Base-by-base conservation (phyloP, 352 stramenopile species). In the Pythium aphanidermatum region DNA sequence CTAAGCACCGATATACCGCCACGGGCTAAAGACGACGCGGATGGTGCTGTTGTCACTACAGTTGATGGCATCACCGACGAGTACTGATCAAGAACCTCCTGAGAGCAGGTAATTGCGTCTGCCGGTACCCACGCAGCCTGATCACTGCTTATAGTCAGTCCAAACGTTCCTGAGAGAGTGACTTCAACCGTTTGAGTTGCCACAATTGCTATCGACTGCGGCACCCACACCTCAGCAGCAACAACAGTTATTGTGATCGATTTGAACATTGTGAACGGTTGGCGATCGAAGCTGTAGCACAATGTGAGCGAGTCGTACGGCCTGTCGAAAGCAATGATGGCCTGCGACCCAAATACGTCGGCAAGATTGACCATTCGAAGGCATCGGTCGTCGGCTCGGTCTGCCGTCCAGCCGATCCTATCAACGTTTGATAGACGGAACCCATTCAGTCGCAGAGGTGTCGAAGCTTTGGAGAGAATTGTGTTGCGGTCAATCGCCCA, bases 241-340 rank as follows among this genome's bases (percentile, higher is more conserved):
- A 66, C 66, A 0, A 79, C 68, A 0, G 57, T 38, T 0, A 83
- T 36, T 6, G 50, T 46, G 19, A 84, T 54, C 0, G 31, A 46
- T 5, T 46, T 28, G 44, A 83, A 83, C 2, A 75, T 41, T n/a
- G 61, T 46, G n/a, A 82, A 85, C 4, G 70, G 72, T 28, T 87
- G 70, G 2, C 58, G 50, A 26, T 69, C 54, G 47, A 85, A 87
- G 33, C 75, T 87, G 33, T 85, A 87, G 37, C 75, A 87, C 7
- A 87, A 40, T 19, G 49, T 61, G 13, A 85, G 47, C 19, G 62
- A 56, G 0, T 60, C 41, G 46, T 71, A 76, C 4, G 53, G 62
- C 6, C 59, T 43, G 2, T 45, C 17, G 38, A 83, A 79, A 1
- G 51, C 24, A 1, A 83, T 37, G 4, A 39, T 59, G 0, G 51